Evolutionary conservation across 768 basidiomycete genomes (phyloP).

Genomic region (Crepidotus variabilis): DNA sequence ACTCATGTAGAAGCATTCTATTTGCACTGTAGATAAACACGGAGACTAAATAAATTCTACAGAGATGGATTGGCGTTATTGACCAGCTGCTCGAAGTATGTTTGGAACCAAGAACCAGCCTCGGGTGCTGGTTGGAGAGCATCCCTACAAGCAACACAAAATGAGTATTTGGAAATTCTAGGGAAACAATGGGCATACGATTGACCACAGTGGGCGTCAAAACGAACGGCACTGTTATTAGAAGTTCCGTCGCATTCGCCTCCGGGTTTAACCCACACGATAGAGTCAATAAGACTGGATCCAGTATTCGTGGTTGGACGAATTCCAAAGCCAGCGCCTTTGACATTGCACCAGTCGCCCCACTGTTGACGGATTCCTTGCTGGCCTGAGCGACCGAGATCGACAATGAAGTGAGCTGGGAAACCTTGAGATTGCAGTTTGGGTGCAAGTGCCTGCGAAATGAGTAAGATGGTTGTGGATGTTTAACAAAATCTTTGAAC

Average conservation of each 20-base stretch:
- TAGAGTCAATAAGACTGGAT: conserved; percentile 50
- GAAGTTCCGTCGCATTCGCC: conserved; percentile 62
- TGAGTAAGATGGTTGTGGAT: neutral
- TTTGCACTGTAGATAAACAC: too few relatives aligned
- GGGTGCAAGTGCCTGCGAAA: conserved; percentile 43
- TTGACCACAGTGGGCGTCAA: conserved; percentile 47
- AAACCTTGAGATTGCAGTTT: conserved; percentile 39
- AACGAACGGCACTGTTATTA: conserved; percentile 49
- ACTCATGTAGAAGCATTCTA: too few relatives aligned
- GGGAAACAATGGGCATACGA: conserved; percentile 3
- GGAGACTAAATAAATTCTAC: too few relatives aligned
- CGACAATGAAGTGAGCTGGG: conserved; percentile 62
- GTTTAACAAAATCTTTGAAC: conserved; percentile 1
- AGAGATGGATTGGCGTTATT: too few relatives aligned
- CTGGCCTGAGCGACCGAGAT: conserved; percentile 61
- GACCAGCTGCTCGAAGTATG: too few relatives aligned
- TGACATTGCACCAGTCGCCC: conserved; percentile 74
- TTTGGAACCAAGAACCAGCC: too few relatives aligned
- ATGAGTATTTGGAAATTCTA: neutral
- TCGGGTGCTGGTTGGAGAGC: neutral
- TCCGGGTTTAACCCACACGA: conserved; percentile 69
- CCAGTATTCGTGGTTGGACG: conserved; percentile 56
- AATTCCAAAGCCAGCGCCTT: conserved; percentile 58
- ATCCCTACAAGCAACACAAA: neutral
- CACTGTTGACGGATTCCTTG: conserved; percentile 58